A percentile compares a stretch with the other conserved stretches of the same genome.
Evolutionary conservation across 495 filamentous ascomycete species (phyloP).

Genomic region (Sporormia fimetaria): DNA sequence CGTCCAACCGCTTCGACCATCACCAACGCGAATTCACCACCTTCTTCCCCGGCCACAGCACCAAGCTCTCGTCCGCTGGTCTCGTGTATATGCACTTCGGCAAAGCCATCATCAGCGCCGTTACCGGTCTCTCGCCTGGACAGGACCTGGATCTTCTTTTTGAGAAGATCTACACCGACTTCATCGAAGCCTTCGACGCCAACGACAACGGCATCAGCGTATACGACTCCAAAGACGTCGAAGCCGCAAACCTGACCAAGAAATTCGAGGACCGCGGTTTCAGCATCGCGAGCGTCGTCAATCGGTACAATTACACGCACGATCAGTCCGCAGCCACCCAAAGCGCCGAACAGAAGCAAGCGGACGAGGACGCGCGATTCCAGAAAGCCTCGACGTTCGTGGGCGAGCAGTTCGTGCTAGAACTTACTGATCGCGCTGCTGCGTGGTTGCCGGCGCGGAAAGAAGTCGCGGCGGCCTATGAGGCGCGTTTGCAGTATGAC

Average conservation of each 20-base stretch:
- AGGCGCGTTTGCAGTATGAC: slow-evolving; percentile 52
- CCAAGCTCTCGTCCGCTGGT: slow-evolving; percentile 86
- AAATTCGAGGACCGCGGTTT: slow-evolving; percentile 72
- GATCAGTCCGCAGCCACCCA: slow-evolving; percentile 20
- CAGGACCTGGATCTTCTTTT: slow-evolving; percentile 62
- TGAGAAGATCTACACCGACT: slow-evolving; percentile 81
- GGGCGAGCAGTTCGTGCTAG: slow-evolving; percentile 70
- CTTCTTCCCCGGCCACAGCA: slow-evolving; percentile 61
- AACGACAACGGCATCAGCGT: slow-evolving; percentile 88
- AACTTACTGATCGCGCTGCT: slow-evolving; percentile 56
- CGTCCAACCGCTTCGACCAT: slow-evolving; percentile 77
- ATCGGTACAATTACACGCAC: slow-evolving; percentile 62
- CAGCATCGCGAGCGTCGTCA: slow-evolving; percentile 70
- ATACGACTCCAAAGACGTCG: slow-evolving; percentile 56
- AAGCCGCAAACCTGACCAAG: slow-evolving; percentile 57
- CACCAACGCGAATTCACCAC: slow-evolving; percentile 86
- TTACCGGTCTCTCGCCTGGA: slow-evolving; percentile 51
- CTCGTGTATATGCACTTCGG: slow-evolving; percentile 96
- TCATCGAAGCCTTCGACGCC: slow-evolving; percentile 91
- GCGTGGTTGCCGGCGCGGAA: slow-evolving; percentile 84
- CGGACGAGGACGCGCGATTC: slow-evolving; percentile 72
- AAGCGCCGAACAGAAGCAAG: slow-evolving; percentile 42
- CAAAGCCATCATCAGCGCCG: slow-evolving; percentile 60
- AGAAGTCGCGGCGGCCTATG: slow-evolving; percentile 61
- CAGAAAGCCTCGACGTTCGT: slow-evolving; percentile 63